Evolutionary conservation across 306 rosid genomes (phyloP).

Genomic region (Vigna reflexopilosa): DNA sequence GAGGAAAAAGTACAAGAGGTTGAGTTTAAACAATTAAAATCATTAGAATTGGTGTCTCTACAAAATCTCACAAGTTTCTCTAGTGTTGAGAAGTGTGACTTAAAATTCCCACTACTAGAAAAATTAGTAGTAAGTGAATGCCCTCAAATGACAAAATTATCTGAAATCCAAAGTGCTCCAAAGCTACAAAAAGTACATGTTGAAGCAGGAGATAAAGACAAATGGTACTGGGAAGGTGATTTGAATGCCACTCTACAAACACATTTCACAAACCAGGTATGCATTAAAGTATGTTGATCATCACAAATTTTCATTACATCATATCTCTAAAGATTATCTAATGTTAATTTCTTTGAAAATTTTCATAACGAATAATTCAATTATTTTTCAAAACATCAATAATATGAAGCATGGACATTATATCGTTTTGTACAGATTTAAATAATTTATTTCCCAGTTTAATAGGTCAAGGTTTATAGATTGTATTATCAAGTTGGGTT

Average conservation of each 20-base stretch:
- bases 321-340: too few relatives aligned
- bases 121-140: not conserved
- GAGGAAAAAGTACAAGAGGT: slow-evolving; percentile 7
- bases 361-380: too few relatives aligned
- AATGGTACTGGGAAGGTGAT: slow-evolving; percentile 30
- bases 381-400: too few relatives aligned
- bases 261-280: not conserved
- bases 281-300: not conserved
- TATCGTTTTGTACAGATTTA: too few relatives aligned
- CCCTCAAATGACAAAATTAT: not conserved
- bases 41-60: slow-evolving; percentile 17
- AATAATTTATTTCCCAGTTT: too few relatives aligned
- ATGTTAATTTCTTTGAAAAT: too few relatives aligned
- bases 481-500: too few relatives aligned
- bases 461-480: too few relatives aligned
- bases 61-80: slow-evolving; percentile 12
- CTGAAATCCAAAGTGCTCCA: not conserved
- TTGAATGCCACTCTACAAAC: slow-evolving; percentile 12
- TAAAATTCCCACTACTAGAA: slow-evolving; percentile 10
- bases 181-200: not conserved
- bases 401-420: too few relatives aligned
- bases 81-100: not conserved
- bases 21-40: slow-evolving; percentile 14
- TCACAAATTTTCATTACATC: too few relatives aligned
- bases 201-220: not conserved